Base-by-base conservation (phyloP, 1,284 basidiomycete genomes). In the Cutaneotrichosporon sp. region DNA sequence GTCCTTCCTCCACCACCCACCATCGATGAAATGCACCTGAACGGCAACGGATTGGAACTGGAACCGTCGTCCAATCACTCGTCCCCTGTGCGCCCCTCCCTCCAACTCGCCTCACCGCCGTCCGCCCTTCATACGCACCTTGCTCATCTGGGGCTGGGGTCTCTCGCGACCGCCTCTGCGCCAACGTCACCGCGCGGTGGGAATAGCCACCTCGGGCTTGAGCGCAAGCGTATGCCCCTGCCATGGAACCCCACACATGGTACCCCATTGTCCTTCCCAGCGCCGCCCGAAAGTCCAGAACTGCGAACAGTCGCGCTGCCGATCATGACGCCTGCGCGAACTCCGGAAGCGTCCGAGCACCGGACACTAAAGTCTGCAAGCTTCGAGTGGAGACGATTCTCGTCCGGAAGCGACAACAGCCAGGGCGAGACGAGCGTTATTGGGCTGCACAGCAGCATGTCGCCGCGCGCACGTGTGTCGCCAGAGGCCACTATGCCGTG, bases 251-350 rank as follows among this genome's bases (percentile, higher is more conserved):
- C 70, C 2, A 58, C 65, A 55, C 56, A 58, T 11, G 51, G 32
- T 6, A 55, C 64, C 5, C 68, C 70, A 26, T 53, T 65, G 7
- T 16, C 61, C 16, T 64, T 63, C 32, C 57, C 70, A 16, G 53
- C 34, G 0, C 59, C 70, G 1, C 75, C 75, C 8, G 53, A 42
- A 16, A 72, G 70, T 26, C 76, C 76, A 26, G 73, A 73, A 60
- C 53, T 77, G 13, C 61, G 65, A n/a, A 70, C 73, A 7, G 68
- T 77, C 1, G 73, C 64, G 7, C 65, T 77, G 16, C 76, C 76
- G 6, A 36, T 56, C 2, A 47, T 76, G 58, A 75, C 76, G 3
- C 75, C 74, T 22, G 64, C 63, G 16, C 49, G 59, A 21, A 31
- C 49, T 9, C 57, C 42, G 4, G 57, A 47, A 22, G 18, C 26